These are phyloP conservation scores for Thelephora terrestris DNA, from an alignment of 1,284 basidiomycete species.

Conservation along the genomic window DNA sequence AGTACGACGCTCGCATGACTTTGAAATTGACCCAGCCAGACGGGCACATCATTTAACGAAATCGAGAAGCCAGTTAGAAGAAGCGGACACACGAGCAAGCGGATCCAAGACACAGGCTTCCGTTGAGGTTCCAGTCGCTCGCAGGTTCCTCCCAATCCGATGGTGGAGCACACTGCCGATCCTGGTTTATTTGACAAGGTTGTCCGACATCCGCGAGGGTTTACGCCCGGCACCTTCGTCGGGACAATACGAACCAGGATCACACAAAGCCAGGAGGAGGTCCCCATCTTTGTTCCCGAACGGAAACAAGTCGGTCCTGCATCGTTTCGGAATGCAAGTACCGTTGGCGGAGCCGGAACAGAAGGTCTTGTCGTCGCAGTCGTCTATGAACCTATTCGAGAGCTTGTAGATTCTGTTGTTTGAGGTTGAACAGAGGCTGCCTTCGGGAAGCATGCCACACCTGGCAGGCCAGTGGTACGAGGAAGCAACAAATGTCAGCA, in stretches of 20 bases:
- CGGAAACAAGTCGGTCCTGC: slow-evolving; percentile 57
- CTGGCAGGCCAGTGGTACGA: background rate
- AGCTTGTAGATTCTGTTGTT: slow-evolving; percentile 47
- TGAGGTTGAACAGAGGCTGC: slow-evolving; percentile 19
- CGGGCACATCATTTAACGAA: background rate
- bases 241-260: slow-evolving; percentile 51
- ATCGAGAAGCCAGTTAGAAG: background rate
- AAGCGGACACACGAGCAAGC: slow-evolving; percentile 45
- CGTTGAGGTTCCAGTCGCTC: slow-evolving; percentile 38
- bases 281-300: slow-evolving; percentile 38
- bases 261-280: slow-evolving; percentile 47
- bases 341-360: slow-evolving; percentile 34
- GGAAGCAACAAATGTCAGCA: background rate
- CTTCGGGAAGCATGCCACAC: slow-evolving; percentile 11
- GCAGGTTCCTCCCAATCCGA: slow-evolving; percentile 30
- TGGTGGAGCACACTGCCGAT: slow-evolving; percentile 56
- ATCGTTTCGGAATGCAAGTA: slow-evolving; percentile 37
- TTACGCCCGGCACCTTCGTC: slow-evolving; percentile 64
- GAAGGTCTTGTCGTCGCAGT: slow-evolving; percentile 55
- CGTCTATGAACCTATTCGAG: slow-evolving; percentile 52
- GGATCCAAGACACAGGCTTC: slow-evolving; percentile 51
- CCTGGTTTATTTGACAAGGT: slow-evolving; percentile 58
- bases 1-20: slow-evolving; percentile 51
- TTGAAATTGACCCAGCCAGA: background rate
- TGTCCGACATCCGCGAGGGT: slow-evolving; percentile 34